phyloP scores from a whole-genome alignment of 2,329 filamentous ascomycete genomes.

The Laburnicola sp. region DNA sequence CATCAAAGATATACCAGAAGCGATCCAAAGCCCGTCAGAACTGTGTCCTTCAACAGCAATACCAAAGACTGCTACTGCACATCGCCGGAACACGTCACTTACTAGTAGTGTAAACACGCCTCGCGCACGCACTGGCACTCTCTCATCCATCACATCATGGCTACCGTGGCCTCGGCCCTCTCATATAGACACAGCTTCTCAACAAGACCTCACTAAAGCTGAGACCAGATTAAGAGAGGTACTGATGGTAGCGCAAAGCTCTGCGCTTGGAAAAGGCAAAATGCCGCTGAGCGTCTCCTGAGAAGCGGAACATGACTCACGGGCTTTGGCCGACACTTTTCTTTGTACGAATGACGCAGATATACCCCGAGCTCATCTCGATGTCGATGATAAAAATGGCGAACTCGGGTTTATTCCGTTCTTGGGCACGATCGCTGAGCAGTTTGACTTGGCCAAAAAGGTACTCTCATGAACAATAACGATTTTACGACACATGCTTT shows the following conservation, averaged over 20 bases:
- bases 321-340: background rate
- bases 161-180: constrained; percentile 39
- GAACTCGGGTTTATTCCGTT: background rate
- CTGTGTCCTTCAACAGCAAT: constrained; percentile 18
- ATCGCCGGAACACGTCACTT: constrained; percentile 30
- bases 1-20: constrained; percentile 26
- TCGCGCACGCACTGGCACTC: constrained; percentile 30
- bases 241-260: constrained; percentile 30
- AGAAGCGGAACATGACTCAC: background rate
- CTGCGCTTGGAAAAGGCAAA: constrained; percentile 30
- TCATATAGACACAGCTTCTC: constrained; percentile 17
- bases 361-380: background rate
- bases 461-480: background rate
- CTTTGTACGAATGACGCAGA: background rate
- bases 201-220: constrained; percentile 35
- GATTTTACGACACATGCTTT: background rate
- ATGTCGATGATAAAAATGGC: background rate
- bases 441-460: no score
- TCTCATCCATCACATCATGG: constrained; percentile 41
- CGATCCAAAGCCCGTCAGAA: constrained; percentile 9
- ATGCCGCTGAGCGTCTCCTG: constrained; percentile 27
- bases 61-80: constrained; percentile 11
- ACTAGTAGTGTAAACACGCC: constrained; percentile 22
- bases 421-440: no score
- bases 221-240: constrained; percentile 38